A percentile compares a stretch with the other conserved stretches of the same genome.
These are phyloP conservation scores for Piper longum DNA, from an alignment of 164 flowering plant genomes.

Conservation along the genomic window DNA sequence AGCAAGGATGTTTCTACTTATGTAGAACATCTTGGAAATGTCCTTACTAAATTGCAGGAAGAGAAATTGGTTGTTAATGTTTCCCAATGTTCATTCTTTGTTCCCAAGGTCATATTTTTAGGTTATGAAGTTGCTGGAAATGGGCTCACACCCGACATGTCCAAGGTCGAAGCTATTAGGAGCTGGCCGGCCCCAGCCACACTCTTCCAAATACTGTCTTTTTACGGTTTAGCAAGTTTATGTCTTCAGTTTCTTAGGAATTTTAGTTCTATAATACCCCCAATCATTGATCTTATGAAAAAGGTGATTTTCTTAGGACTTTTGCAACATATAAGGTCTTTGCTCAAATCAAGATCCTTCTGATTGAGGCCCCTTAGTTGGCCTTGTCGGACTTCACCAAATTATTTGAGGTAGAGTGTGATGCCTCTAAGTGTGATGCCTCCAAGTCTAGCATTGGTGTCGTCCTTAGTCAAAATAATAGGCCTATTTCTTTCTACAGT, in stretches of 20 bases:
- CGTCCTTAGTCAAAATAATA: not conserved
- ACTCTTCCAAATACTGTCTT: too few species aligned
- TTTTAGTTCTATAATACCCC: not conserved
- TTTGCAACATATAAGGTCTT: not conserved
- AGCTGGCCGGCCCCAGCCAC: too few species aligned
- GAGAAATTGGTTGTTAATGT: too few species aligned
- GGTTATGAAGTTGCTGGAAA: not conserved
- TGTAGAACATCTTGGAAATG: not conserved
- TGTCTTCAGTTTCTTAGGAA: not conserved
- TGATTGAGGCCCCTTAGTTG: not conserved
- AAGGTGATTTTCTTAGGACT: not conserved
- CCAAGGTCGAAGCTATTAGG: too few species aligned
- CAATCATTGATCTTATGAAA: not conserved
- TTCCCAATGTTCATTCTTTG: too few species aligned
- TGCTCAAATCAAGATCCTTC: too few species aligned
- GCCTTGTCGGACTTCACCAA: not conserved
- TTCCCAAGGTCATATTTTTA: too few species aligned
- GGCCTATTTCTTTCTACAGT: not conserved
- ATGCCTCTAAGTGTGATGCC: not conserved
- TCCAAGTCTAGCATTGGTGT: not conserved
- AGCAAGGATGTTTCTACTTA: not conserved
- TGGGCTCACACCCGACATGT: not conserved
- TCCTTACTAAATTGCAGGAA: too few species aligned
- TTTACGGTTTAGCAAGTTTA: too few species aligned
- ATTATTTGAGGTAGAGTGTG: too few species aligned